Evolutionary conservation across 2,329 filamentous ascomycete species (phyloP).

Genomic region (Fusarium burgessii): DNA sequence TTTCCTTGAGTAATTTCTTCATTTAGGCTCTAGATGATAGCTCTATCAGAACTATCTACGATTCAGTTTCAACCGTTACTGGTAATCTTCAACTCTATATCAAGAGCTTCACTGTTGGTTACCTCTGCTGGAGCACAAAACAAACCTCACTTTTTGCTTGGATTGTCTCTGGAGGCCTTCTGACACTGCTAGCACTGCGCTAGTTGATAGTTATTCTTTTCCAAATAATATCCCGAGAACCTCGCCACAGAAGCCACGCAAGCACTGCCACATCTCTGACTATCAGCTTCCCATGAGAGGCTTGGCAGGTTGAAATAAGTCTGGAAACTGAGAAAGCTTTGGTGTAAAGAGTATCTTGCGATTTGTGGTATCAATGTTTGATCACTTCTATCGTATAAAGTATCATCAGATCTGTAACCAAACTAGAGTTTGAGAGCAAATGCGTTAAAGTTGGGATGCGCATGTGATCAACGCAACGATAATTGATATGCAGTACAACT

Average conservation of each 20-base stretch:
- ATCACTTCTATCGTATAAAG: background rate
- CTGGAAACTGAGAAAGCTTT: too few relatives aligned
- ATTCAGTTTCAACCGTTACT: background rate
- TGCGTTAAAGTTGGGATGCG: background rate
- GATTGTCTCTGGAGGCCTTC: conserved; percentile 3
- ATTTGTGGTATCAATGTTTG: too few relatives aligned
- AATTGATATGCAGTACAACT: background rate
- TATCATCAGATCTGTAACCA: background rate
- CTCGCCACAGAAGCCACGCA: conserved; percentile 29
- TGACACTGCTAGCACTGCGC: background rate
- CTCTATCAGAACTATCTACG: background rate
- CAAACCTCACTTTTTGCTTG: background rate
- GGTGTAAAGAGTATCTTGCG: background rate
- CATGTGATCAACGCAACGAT: conserved; percentile 22
- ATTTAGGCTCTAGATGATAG: background rate
- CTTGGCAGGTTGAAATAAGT: background rate
- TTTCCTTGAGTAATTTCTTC: background rate
- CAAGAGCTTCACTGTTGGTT: background rate
- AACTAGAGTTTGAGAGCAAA: background rate
- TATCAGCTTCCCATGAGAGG: conserved; percentile 6
- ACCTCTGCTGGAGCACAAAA: background rate
- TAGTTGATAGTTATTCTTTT: background rate
- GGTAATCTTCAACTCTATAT: background rate
- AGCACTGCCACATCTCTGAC: conserved; percentile 31
- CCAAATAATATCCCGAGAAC: background rate